These are phyloP conservation scores for Colletotrichum viniferum DNA, from an alignment of 2,329 filamentous ascomycete species.

Conservation along the genomic window DNA sequence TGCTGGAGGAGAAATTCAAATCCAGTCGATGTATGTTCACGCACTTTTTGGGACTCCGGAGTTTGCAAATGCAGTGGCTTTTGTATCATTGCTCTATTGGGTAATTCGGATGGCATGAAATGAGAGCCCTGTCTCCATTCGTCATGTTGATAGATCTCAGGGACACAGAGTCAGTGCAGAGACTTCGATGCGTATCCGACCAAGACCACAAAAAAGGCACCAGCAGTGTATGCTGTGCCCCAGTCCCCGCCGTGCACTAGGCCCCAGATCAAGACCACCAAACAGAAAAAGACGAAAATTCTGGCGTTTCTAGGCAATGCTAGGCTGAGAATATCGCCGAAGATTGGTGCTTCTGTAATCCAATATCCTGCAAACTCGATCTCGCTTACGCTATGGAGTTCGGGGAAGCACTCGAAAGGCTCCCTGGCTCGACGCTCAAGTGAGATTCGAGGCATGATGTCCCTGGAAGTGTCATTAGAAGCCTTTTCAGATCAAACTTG, in stretches of 20 bases:
- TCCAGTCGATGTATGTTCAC: too few relatives aligned
- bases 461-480: neutral
- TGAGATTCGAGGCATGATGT: neutral
- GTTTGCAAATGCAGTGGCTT: too few relatives aligned
- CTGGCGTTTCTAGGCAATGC: neutral
- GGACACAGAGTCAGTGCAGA: neutral
- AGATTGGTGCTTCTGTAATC: accelerated
- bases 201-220: neutral
- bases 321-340: too few relatives aligned
- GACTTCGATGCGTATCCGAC: neutral
- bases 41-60: too few relatives aligned
- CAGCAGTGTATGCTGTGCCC: neutral
- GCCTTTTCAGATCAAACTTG: too few relatives aligned
- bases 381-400: neutral
- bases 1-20: too few relatives aligned
- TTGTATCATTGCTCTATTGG: neutral
- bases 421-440: too few relatives aligned
- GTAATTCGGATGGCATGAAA: neutral
- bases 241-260: neutral
- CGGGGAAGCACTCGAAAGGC: too few relatives aligned
- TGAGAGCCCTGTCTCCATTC: neutral
- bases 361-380: neutral
- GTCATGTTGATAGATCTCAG: neutral
- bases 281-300: accelerated
- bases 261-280: neutral